Conservation (phyloP, 1,284 basidiomycete species). For the Fomes fomentarius region DNA sequence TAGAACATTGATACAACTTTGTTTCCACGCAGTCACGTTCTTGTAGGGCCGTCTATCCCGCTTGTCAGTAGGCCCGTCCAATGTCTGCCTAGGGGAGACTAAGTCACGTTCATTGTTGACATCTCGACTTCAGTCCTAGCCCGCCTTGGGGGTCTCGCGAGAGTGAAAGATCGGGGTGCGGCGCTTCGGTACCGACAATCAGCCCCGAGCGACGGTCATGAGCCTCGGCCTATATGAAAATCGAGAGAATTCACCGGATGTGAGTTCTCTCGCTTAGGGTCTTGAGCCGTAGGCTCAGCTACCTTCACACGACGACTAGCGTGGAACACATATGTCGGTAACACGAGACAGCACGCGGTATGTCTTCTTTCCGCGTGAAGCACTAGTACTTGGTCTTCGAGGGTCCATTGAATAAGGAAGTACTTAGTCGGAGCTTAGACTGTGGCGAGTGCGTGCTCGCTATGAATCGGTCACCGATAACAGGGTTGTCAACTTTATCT, state of each 20-base stretch:
- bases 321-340: neutral
- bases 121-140: too few relatives aligned
- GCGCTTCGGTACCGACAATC: neutral
- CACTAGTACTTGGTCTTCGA: neutral
- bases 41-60: too few relatives aligned
- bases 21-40: neutral
- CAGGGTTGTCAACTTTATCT: too few relatives aligned
- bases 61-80: too few relatives aligned
- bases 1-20: neutral
- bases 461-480: too few relatives aligned
- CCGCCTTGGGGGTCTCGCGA: too few relatives aligned
- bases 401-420: too few relatives aligned
- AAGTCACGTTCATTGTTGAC: too few relatives aligned
- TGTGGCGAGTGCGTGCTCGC: neutral
- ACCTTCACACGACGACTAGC: neutral
- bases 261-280: neutral
- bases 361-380: neutral
- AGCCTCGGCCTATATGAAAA: neutral
- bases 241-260: neutral
- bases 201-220: neutral
- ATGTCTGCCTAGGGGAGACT: too few relatives aligned
- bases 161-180: neutral
- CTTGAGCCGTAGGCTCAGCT: too few relatives aligned
- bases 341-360: neutral
- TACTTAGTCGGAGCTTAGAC: neutral